phyloP scores from a whole-genome alignment of 2,329 filamentous ascomycete species.

The Fusarium bulbicola region DNA sequence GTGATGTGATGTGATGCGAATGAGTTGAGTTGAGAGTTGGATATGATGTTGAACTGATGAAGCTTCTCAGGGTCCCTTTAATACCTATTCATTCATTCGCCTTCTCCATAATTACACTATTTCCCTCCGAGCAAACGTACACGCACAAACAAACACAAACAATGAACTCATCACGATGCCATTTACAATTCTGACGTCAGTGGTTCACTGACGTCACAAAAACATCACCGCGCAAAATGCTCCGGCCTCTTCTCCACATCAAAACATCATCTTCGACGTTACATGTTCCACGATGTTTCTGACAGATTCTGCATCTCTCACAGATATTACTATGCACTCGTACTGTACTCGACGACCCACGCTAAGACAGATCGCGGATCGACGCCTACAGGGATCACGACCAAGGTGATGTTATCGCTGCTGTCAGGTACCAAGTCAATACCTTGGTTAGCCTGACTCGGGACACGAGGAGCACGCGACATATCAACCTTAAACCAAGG shows the following conservation, averaged over 20 bases:
- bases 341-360: background rate
- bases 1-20: background rate
- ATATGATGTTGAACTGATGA: background rate
- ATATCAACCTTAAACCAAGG: constrained; percentile 7
- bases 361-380: constrained; percentile 15
- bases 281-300: constrained; percentile 10
- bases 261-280: constrained; percentile 9
- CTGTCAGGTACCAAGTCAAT: constrained; percentile 9
- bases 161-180: constrained; percentile 18
- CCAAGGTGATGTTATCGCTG: constrained; percentile 7
- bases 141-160: background rate
- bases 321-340: background rate
- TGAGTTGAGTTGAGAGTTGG: background rate
- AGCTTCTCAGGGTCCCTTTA: constrained; percentile 18
- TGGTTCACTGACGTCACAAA: constrained; percentile 36
- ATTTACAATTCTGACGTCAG: constrained; percentile 38
- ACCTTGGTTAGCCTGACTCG: constrained; percentile 19
- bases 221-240: constrained; percentile 25
- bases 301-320: constrained; percentile 8
- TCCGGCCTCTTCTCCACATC: constrained; percentile 30
- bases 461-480: background rate
- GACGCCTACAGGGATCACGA: constrained; percentile 4
- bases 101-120: background rate
- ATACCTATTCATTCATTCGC: background rate
- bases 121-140: background rate